phyloP scores from a whole-genome alignment of 2,329 filamentous ascomycete genomes.

The Huntiella moniliformis region DNA sequence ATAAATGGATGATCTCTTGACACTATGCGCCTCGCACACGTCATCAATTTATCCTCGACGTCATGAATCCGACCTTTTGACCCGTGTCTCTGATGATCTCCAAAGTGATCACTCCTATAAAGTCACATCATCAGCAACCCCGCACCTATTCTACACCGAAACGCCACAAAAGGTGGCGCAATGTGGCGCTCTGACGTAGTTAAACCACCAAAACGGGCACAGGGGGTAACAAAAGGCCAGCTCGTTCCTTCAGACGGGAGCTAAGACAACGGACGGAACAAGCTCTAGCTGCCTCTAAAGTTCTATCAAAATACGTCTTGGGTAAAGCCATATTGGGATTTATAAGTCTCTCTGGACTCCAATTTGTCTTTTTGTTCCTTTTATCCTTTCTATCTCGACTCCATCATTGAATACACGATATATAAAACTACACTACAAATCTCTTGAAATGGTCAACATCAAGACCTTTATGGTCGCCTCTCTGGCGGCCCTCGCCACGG shows the following conservation, averaged over 20 bases:
- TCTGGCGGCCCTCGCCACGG: conserved; percentile 36
- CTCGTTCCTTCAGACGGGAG: conserved; percentile 9
- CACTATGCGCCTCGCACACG: no score
- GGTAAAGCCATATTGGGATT: no score
- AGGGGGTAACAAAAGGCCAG: conserved; percentile 9
- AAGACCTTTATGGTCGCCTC: conserved; percentile 41
- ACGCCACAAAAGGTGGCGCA: no score
- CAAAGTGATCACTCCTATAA: no score
- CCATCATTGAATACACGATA: no score
- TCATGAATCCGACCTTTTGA: no score
- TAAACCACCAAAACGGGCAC: not conserved
- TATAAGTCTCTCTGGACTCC: not conserved
- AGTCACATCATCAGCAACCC: no score
- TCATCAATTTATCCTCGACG: no score
- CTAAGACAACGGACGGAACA: not conserved
- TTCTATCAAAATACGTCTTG: not conserved
- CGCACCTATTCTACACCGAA: no score
- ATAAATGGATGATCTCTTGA: no score
- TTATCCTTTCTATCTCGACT: not conserved
- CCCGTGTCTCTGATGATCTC: no score
- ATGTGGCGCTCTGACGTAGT: conserved; percentile 3
- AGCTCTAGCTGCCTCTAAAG: not conserved
- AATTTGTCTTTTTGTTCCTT: not conserved
- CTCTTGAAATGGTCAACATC: conserved; percentile 32
- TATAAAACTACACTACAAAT: not conserved